Evolutionary conservation across 2,329 filamentous ascomycete species (phyloP), one percentile per base, ranked within the genome.

Genomic region (Pyrenophora teres): DNA sequence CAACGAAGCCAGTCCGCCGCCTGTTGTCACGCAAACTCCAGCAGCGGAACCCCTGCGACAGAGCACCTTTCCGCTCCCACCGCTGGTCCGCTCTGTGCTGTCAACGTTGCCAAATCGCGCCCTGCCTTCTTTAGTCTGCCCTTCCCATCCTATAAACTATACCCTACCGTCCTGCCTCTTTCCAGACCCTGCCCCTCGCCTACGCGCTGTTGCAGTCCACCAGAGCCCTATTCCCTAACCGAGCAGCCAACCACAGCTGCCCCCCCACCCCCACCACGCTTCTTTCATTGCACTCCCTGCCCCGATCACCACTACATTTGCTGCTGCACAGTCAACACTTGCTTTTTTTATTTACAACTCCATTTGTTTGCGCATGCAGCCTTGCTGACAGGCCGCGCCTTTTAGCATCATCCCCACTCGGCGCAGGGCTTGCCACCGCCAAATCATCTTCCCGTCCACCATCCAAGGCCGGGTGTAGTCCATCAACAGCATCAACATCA

Each of bases 361-460:
- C 19, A 19, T 32, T 23, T 33, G 10, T 46, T 53, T 57, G 52
- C 60, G 38, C 53, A 43, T 57, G 25, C 51, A 52, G 45, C 56
- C 33, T 64, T 65, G 62, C 70, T 74, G 63, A 72, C 69, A 60
- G 56, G 50, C 40, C 56, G 50, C 54, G 55, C 55, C 21, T 62
- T 61, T 67, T 84, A 90, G 87, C 87, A 89, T 83, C 87, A 89
- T 80, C 82, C 85, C 78, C 86, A 88, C 80, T 84, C 87, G 74
- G 85, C 85, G 77, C 85, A 89, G 80, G 87, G 87, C 83, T 85
- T 87, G 77, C 83, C 85, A 68, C 76, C 79, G 68, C 79, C 78
- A 57, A 78, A 80, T 64, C 80, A 88, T 71, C 82, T 71, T 44
- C 68, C 65, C 51, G 68, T 88, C 63, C 87, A 89, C 63, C 86